Base-by-base conservation (phyloP, 371 early-diverging fungal genomes). In the Capniomyces stellatus region DNA sequence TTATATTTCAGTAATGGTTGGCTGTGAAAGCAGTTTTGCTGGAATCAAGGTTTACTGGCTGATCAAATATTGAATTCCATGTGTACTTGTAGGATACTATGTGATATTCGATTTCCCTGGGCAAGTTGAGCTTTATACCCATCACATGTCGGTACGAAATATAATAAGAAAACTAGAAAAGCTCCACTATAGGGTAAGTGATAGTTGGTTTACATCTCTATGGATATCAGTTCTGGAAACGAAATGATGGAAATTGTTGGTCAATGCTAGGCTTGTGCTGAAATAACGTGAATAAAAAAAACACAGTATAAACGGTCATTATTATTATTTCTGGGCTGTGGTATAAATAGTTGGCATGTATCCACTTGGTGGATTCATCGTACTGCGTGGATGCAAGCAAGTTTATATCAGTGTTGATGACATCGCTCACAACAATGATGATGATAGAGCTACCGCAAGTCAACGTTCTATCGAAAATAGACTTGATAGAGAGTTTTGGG, bases 51-150 rank as follows among this genome's bases (percentile, higher is more conserved):
- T n/a, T n/a, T n/a, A 52, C 58, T n/a, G n/a, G 70, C 48, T n/a
- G 42, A 12, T 35, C 21, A 15, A 6, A 10, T 21, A 15, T 21
- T 42, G 15, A 27, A 15, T n/a, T n/a, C 42, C 63, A 69, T 21
- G 30, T 30, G 22, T 6, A 8, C 10, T 12, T 47, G n/a, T 29
- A 53, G 92, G 86, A 41, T 77, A 81, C 43, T 98, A 92, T 67
- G 71, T 94, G 42, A 64, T 99, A 1, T 91, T 98, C 71, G 99
- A 99, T 66, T 95, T 87, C 52, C 99, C 99, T 2, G 99, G 99
- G 0, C 99, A 99, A 69, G 93, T 98, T 8, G 99, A 99, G 67
- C 79, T 98, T 39, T 98, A 85, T 64, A 92, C 98, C 22, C 92
- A 97, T 71, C 88, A 96, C 57, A 69, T 71, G 40, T 73, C 90